Base-by-base conservation (phyloP, 2,329 filamentous ascomycete species). In the Fusarium globosum region DNA sequence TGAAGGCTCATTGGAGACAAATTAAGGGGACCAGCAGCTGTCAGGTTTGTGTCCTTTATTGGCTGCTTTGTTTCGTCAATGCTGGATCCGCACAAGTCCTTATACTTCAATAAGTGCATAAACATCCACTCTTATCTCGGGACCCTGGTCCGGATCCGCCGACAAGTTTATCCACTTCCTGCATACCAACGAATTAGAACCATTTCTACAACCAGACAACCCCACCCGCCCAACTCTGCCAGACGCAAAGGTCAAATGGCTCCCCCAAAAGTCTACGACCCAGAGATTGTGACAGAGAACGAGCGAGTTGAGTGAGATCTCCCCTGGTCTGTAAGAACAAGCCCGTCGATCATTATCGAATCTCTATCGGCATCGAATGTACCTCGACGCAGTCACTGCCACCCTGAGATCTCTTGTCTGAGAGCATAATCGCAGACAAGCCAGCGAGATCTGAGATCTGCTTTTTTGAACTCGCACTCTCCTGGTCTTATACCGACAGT, bases 241-340 rank as follows among this genome's bases (percentile, higher is more conserved):
- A 68, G 51, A 33, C 43, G 52, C 63, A 60, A 67, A 63, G 69
- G 66, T 71, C 61, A 56, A 58, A 70, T 42, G 67, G 48, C 35
- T 56, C 39, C 71, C 69, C 70, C 65, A 42, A 72, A 71, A 66
- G 59, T 71, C 49, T 33, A 60, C 62, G 58, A 59, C 51, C 69
- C 64, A 65, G 64, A 65, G 57, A 67, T 72, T 73, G 48, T 55
- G 53, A 61, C 52, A 68, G 58, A 61, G 42, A 57, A 61, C 36
- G 46, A 57, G 57, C 43, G 59, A 74, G 64, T 57, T 39, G 65
- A 69, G 66, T 65, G 66, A 70, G 67, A 69, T 70, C 66, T 63
- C 41, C 63, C 71, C 71, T 56, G 46, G 71, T 71, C 63, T 73
- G 71, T 69, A 69, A 74, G 71, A 73, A 63, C 53, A 45, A 70